phyloP scores from a whole-genome alignment of 768 basidiomycete species.

The Tulasnella sp. region DNA sequence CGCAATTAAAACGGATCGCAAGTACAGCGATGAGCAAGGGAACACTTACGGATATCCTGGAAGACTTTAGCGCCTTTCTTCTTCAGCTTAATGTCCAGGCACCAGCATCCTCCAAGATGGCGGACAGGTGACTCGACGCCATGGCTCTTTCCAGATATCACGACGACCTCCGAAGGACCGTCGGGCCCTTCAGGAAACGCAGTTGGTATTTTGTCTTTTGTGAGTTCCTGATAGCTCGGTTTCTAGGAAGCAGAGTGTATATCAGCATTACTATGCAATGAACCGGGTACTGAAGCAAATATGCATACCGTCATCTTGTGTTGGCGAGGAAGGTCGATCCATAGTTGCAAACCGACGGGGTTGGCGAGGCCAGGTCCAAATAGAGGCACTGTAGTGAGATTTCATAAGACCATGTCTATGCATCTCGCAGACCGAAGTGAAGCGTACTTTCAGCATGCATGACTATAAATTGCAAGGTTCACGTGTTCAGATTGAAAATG shows the following conservation, averaged over 20 bases:
- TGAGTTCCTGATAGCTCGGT: slow-evolving; percentile 65
- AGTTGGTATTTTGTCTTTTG: slow-evolving; percentile 44
- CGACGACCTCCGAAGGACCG: slow-evolving; percentile 58
- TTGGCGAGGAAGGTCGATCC: slow-evolving; percentile 38
- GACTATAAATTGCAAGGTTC: slow-evolving; percentile 26
- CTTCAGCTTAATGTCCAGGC: slow-evolving; percentile 63
- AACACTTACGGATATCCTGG: slow-evolving; percentile 63
- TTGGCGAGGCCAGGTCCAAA: slow-evolving; percentile 55
- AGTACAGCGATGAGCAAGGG: not conserved
- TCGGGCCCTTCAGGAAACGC: slow-evolving; percentile 60
- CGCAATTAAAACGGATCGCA: not conserved
- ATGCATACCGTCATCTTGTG: slow-evolving; percentile 52
- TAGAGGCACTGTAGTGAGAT: slow-evolving; percentile 54
- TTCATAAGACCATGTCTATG: not conserved
- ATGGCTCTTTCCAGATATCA: slow-evolving; percentile 83
- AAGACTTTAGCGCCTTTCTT: slow-evolving; percentile 50
- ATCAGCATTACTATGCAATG: not conserved
- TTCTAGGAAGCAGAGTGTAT: slow-evolving; percentile 32
- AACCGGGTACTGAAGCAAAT: not conserved
- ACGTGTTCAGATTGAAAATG: not conserved
- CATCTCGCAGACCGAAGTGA: no score
- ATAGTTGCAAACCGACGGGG: slow-evolving; percentile 76
- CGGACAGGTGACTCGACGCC: slow-evolving; percentile 79
- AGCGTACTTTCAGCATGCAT: slow-evolving; percentile 48
- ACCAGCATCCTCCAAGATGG: slow-evolving; percentile 90